Conservation (phyloP, 2,329 filamentous ascomycete species). For the Nemania sp. region DNA sequence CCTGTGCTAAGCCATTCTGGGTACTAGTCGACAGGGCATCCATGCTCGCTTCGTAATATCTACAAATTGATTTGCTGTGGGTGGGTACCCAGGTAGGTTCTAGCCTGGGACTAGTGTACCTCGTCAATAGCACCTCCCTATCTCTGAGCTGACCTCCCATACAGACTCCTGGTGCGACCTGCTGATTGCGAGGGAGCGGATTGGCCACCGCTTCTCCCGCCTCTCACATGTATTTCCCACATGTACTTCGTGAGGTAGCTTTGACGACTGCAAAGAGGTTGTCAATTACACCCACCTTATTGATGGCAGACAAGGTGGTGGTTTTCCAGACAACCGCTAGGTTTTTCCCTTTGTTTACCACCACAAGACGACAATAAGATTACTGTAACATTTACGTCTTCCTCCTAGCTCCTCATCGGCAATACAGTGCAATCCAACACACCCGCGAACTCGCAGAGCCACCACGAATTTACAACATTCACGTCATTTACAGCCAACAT, state of each 20-base stretch:
- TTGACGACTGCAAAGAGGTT: neutral
- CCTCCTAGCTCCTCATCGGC: neutral
- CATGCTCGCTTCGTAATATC: constrained; percentile 6
- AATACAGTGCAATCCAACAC: too few species aligned
- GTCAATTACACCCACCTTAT: neutral
- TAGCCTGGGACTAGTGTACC: neutral
- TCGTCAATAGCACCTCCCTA: neutral
- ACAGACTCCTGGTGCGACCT: constrained; percentile 14
- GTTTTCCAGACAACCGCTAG: neutral
- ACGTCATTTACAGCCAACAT: too few species aligned
- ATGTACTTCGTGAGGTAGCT: too few species aligned
- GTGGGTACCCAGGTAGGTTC: neutral
- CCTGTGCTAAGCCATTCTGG: neutral
- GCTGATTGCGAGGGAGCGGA: constrained; percentile 8
- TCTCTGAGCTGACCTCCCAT: neutral
- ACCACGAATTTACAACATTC: neutral
- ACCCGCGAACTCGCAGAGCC: neutral
- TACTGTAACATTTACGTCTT: neutral
- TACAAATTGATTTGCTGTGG: constrained; percentile 14
- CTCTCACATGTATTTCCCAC: too few species aligned
- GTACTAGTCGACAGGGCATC: neutral
- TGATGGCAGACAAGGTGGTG: neutral
- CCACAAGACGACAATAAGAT: neutral
- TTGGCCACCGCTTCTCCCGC: constrained; percentile 8
- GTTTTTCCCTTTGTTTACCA: neutral